These are phyloP conservation scores for Prunus persica DNA, from an alignment of 306 rosid genomes.

Conservation along the genomic window Prunus_persica_NCBIv2 NC_034011.1:3057001-3057500, in stretches of 20 bases:
- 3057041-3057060: neutral
- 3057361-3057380: neutral
- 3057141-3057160: neutral
- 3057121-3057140: too few species aligned
- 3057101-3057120: neutral
- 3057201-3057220: slow-evolving; percentile 48
- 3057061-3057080: neutral
- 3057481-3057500: neutral
- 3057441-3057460: neutral
- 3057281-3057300: slow-evolving; percentile 28
- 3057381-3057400: neutral
- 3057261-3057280: slow-evolving; percentile 35
- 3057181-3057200: slow-evolving; percentile 14
- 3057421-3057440: neutral
- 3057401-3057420: too few species aligned
- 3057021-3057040: slow-evolving; percentile 4
- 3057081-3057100: neutral
- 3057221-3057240: slow-evolving; percentile 41
- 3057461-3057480: neutral
- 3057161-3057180: slow-evolving; percentile 7
- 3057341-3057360: slow-evolving; percentile 49
- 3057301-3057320: slow-evolving; percentile 33
- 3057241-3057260: slow-evolving; percentile 42
- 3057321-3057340: slow-evolving; percentile 42
- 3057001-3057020: slow-evolving; percentile 2